Evolutionary conservation across 2,329 filamentous ascomycete species (phyloP).

Genomic region (Hypoxylon sp.): DNA sequence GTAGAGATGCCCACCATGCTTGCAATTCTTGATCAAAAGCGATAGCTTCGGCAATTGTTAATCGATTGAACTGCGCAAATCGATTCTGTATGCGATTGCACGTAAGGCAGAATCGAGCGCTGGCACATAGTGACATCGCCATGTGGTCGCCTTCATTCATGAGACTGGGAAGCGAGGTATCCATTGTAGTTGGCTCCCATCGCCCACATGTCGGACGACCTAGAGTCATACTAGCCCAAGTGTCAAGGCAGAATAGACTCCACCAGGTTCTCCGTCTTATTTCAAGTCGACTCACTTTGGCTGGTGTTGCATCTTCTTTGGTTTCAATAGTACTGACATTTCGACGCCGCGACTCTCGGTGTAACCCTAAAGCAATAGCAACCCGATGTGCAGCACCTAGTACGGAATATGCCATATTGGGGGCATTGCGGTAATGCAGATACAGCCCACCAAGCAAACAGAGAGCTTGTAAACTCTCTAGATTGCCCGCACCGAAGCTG

Average conservation of each 20-base stretch:
- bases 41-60: conserved; percentile 34
- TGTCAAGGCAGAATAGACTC: conserved; percentile 42
- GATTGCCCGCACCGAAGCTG: conserved; percentile 39
- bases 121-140: conserved; percentile 38
- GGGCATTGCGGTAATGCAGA: conserved; percentile 40
- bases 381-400: conserved; percentile 40
- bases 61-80: conserved; percentile 39
- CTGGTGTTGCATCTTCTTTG: conserved; percentile 7
- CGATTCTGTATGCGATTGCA: conserved; percentile 41
- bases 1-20: conserved; percentile 37
- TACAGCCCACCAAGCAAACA: conserved; percentile 41
- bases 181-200: conserved; percentile 40
- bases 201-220: conserved; percentile 41
- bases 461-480: conserved; percentile 41
- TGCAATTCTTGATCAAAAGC: conserved; percentile 39
- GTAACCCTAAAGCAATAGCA: conserved; percentile 39
- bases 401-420: conserved; percentile 41
- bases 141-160: conserved; percentile 34
- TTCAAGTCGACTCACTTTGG: conserved; percentile 30
- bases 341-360: conserved; percentile 38
- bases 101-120: conserved; percentile 36
- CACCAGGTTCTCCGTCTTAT: conserved; percentile 42
- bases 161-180: conserved; percentile 34
- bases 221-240: conserved; percentile 43
- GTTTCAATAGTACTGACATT: conserved; percentile 6